These are phyloP conservation scores for Zymoseptoria crescenta DNA, from an alignment of 2,329 filamentous ascomycete species.

Conservation along the genomic window DNA sequence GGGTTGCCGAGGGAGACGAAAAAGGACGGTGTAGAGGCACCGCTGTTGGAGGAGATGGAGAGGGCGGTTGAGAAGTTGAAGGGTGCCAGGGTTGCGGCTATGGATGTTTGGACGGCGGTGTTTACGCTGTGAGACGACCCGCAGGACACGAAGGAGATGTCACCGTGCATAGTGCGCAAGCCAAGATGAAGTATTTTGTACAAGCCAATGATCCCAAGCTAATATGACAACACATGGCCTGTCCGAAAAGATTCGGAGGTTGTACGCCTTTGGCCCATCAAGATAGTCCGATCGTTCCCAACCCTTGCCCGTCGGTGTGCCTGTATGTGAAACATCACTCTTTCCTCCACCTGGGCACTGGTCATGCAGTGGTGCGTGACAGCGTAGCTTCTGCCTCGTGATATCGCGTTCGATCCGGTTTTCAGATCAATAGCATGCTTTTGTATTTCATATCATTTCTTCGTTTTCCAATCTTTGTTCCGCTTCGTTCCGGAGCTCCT, in stretches of 20 bases:
- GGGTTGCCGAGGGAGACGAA: constrained; percentile 20
- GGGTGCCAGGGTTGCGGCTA: constrained; percentile 5
- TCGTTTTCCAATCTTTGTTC: background rate
- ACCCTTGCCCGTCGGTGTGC: background rate
- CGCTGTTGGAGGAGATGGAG: constrained; percentile 23
- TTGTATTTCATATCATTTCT: background rate
- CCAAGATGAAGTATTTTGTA: background rate
- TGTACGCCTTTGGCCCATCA: background rate
- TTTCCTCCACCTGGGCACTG: background rate
- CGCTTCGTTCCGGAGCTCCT: background rate
- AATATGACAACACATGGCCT: background rate
- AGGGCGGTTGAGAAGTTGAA: constrained; percentile 3
- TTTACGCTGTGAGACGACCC: constrained; percentile 1
- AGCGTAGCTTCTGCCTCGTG: background rate
- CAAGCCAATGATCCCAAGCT: background rate
- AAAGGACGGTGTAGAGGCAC: constrained; percentile 4
- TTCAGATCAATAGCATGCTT: too few relatives aligned
- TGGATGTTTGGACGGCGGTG: constrained; percentile 17
- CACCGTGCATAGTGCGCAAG: too few relatives aligned
- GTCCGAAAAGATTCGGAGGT: background rate
- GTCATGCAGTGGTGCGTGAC: background rate
- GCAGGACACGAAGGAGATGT: background rate
- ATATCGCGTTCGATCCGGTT: background rate
- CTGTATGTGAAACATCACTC: background rate
- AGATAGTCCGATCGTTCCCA: background rate